Percentiles rank a stretch among this genome's conserved stretches.
These are phyloP conservation scores for Curvularia sp. DNA, from an alignment of 2,329 filamentous ascomycete genomes.

Conservation along the genomic window DNA sequence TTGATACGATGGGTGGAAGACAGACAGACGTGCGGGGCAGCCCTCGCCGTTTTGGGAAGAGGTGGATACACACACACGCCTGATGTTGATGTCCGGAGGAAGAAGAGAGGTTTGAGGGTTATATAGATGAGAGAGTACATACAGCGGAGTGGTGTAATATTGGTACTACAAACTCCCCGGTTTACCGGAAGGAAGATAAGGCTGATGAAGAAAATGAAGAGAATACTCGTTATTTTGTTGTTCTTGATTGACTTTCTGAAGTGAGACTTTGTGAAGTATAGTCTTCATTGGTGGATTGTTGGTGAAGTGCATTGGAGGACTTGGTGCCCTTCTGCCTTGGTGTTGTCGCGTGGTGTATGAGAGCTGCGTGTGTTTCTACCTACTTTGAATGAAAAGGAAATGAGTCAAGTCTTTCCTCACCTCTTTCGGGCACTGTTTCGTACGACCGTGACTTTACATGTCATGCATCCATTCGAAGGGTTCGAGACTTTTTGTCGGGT, in stretches of 20 bases:
- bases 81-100: no score
- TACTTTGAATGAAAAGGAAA: no score
- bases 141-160: neutral
- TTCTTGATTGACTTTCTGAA: neutral
- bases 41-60: neutral
- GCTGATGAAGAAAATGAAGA: neutral
- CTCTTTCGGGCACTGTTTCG: no score
- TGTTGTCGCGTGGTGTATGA: neutral
- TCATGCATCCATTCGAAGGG: no score
- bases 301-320: neutral
- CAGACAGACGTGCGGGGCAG: conserved; percentile 1
- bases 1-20: neutral
- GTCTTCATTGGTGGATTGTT: neutral
- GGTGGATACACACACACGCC: no score
- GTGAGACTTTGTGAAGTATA: neutral
- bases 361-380: no score
- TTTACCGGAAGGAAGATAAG: no score
- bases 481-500: no score
- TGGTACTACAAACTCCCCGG: neutral
- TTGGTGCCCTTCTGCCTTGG: neutral
- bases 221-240: neutral
- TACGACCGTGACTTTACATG: no score
- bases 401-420: no score
- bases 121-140: no score
- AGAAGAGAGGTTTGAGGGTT: no score